These are phyloP conservation scores for Hyaloscypha hepaticicola DNA, from an alignment of 495 filamentous ascomycete genomes.

Conservation along the genomic window DNA sequence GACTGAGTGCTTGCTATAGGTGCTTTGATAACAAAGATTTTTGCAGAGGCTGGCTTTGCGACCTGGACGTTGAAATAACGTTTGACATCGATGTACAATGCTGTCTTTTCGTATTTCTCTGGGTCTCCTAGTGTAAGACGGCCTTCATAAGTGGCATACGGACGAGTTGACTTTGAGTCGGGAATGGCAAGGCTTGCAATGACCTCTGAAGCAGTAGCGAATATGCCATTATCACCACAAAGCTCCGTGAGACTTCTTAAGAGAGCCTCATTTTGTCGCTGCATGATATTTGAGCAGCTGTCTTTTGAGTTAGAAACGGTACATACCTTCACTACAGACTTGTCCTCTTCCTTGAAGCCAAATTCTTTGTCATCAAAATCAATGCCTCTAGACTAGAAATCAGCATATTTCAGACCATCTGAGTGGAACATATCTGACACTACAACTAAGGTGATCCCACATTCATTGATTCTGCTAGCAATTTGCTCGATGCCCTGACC, in stretches of 20 bases:
- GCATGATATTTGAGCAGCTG: slow-evolving; percentile 10
- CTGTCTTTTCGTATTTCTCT: slow-evolving; percentile 62
- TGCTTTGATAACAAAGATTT: slow-evolving; percentile 60
- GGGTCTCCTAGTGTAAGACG: slow-evolving; percentile 77
- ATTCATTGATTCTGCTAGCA: slow-evolving; percentile 64
- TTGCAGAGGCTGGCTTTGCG: slow-evolving; percentile 71
- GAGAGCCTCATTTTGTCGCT: slow-evolving; percentile 66
- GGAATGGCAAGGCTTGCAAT: slow-evolving; percentile 75
- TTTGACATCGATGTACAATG: slow-evolving; percentile 82
- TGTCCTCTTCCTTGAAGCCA: slow-evolving; percentile 92
- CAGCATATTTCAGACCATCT: not conserved
- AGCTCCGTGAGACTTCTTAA: slow-evolving; percentile 61
- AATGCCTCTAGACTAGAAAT: slow-evolving; percentile 60
- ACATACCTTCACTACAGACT: slow-evolving; percentile 62
- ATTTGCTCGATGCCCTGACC: slow-evolving; percentile 65
- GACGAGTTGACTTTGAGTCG: slow-evolving; percentile 67
- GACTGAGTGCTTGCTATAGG: slow-evolving; percentile 46
- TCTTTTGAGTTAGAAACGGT: not conserved
- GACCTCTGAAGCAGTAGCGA: slow-evolving; percentile 83
- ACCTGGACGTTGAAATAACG: slow-evolving; percentile 82
- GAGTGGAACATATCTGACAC: slow-evolving; percentile 55
- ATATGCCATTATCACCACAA: slow-evolving; percentile 58
- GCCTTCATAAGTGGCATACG: slow-evolving; percentile 77
- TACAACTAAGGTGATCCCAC: slow-evolving; percentile 73
- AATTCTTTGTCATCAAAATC: slow-evolving; percentile 95